Conservation (phyloP, 345 rosid species). For the Garcia nutans region DNA sequence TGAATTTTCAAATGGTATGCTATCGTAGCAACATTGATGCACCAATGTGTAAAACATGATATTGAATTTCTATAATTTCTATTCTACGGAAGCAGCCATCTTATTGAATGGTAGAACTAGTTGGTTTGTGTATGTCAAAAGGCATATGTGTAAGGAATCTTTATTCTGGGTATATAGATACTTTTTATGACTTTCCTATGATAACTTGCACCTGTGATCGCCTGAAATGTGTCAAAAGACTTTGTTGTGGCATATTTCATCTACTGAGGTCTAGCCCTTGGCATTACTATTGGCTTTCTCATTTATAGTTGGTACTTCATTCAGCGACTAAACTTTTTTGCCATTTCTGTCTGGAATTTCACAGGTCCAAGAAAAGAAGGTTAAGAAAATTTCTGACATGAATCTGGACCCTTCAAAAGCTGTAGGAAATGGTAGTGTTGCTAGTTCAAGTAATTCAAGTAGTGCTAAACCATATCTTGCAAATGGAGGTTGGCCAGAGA, state of each 20-base stretch:
- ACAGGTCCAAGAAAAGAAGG: conserved; percentile 97
- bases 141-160: background rate
- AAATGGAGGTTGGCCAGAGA: conserved; percentile 63
- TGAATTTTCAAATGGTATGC: background rate
- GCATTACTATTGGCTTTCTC: background rate
- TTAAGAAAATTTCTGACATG: conserved; percentile 78
- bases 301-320: background rate
- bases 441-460: conserved; percentile 63
- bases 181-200: background rate
- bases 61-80: background rate
- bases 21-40: background rate
- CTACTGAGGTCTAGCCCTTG: background rate
- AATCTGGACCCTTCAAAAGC: conserved; percentile 66
- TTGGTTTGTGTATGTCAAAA: background rate
- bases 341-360: conserved; percentile 23
- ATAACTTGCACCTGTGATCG: background rate
- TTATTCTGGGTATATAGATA: background rate
- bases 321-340: conserved; percentile 12
- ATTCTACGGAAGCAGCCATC: background rate
- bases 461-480: conserved; percentile 41
- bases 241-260: background rate
- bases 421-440: conserved; percentile 65
- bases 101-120: background rate
- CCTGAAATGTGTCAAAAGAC: background rate
- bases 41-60: background rate